Evolutionary conservation across 768 basidiomycete species (phyloP).

Genomic region (Agaricus blazei): DNA sequence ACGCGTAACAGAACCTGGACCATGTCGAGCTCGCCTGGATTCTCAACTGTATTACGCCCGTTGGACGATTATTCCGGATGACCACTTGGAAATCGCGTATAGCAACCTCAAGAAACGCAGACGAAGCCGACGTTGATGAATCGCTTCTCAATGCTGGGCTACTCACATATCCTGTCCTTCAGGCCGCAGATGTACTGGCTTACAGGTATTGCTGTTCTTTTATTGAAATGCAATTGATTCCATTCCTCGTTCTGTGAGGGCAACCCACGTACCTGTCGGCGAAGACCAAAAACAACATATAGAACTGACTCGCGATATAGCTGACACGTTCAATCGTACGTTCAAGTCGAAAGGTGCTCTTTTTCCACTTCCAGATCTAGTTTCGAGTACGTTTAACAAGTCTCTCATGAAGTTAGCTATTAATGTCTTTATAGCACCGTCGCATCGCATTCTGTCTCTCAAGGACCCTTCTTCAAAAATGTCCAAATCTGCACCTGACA

Average conservation of each 20-base stretch:
- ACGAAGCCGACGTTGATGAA: slow-evolving; percentile 77
- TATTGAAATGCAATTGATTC: not conserved
- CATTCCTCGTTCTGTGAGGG: slow-evolving; percentile 35
- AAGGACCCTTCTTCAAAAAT: slow-evolving; percentile 85
- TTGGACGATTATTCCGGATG: slow-evolving; percentile 84
- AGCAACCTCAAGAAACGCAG: slow-evolving; percentile 68
- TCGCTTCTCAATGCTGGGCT: slow-evolving; percentile 78
- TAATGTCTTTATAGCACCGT: slow-evolving; percentile 49
- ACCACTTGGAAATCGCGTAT: slow-evolving; percentile 94
- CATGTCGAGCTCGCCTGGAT: slow-evolving; percentile 92
- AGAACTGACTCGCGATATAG: slow-evolving; percentile 82
- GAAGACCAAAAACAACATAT: slow-evolving; percentile 96
- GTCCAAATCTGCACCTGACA: slow-evolving; percentile 87
- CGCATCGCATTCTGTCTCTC: slow-evolving; percentile 81
- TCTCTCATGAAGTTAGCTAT: not conserved
- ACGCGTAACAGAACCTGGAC: slow-evolving; percentile 57
- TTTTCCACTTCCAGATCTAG: slow-evolving; percentile 69
- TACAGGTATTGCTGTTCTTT: slow-evolving; percentile 54
- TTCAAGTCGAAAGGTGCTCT: slow-evolving; percentile 43
- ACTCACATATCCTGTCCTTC: slow-evolving; percentile 89
- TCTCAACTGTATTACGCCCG: slow-evolving; percentile 75
- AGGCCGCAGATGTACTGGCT: slow-evolving; percentile 87
- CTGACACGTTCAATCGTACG: slow-evolving; percentile 73
- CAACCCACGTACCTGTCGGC: slow-evolving; percentile 93
- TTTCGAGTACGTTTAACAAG: slow-evolving; percentile 57